Conservation (phyloP, 2,329 filamentous ascomycete genomes). For the Fusarium phyllophilum region DNA sequence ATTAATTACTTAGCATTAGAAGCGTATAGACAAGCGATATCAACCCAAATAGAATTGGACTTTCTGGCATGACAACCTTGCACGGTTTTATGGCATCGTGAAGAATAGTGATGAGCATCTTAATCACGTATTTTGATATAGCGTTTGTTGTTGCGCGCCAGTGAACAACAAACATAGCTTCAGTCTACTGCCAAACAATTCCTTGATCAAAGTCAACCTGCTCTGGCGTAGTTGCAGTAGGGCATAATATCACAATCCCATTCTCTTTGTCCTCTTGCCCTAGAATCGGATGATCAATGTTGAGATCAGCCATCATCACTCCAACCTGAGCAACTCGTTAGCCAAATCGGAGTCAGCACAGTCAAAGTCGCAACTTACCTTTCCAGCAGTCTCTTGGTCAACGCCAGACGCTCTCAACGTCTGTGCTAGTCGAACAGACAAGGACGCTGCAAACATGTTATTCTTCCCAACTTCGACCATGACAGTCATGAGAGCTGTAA, state of each 20-base stretch:
- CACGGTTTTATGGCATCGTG: fast-evolving
- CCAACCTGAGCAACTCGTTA: neutral
- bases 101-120: neutral
- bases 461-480: slow-evolving; percentile 64
- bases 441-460: slow-evolving; percentile 47
- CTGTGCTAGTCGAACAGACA: slow-evolving; percentile 72
- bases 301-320: slow-evolving; percentile 14
- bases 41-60: neutral
- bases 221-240: neutral
- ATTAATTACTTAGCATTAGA: neutral
- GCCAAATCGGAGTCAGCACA: neutral
- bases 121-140: neutral
- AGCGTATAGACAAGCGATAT: neutral
- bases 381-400: slow-evolving; percentile 15
- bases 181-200: neutral
- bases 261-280: slow-evolving; percentile 30
- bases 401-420: slow-evolving; percentile 63
- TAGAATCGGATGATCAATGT: slow-evolving; percentile 9
- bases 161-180: no score
- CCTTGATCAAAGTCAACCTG: neutral
- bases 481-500: slow-evolving; percentile 67
- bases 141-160: no score
- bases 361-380: neutral
- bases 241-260: slow-evolving; percentile 26
- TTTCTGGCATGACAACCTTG: neutral